Conservation (phyloP, 2,329 filamentous ascomycete species). For the Didymella pomorum region DNA sequence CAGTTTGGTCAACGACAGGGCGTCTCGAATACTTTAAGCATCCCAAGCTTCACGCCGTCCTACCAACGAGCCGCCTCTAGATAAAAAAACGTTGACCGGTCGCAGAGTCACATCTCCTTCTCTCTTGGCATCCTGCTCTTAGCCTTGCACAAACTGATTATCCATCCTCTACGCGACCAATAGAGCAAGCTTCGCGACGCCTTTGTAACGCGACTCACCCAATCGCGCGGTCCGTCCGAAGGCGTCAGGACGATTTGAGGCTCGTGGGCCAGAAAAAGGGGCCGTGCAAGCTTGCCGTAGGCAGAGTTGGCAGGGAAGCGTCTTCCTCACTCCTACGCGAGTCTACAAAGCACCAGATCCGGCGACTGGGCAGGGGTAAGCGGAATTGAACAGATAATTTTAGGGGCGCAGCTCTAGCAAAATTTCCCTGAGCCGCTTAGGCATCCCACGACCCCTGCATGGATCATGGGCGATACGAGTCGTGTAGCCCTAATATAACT, state of each 20-base stretch:
- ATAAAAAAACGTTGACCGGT: slow-evolving; percentile 35
- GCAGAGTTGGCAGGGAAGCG: slow-evolving; percentile 11
- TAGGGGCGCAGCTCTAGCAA: slow-evolving; percentile 3
- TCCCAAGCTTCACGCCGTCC: slow-evolving; percentile 21
- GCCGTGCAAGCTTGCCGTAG: slow-evolving; percentile 1
- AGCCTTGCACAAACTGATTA: slow-evolving; percentile 29
- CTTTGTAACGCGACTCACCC: slow-evolving; percentile 10
- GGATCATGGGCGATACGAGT: slow-evolving; percentile 10
- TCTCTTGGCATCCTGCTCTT: slow-evolving; percentile 26
- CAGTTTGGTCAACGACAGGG: slow-evolving; percentile 24
- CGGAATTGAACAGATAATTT: slow-evolving; percentile 19
- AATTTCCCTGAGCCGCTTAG: slow-evolving; percentile 20
- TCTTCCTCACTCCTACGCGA: slow-evolving; percentile 7
- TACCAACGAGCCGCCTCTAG: slow-evolving; percentile 15
- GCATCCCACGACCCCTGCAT: slow-evolving; percentile 14
- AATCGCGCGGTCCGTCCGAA: slow-evolving; percentile 7
- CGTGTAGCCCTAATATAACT: slow-evolving; percentile 19
- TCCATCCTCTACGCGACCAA: slow-evolving; percentile 13
- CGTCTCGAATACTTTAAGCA: slow-evolving; percentile 33
- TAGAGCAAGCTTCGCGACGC: slow-evolving; percentile 16
- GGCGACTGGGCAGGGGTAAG: slow-evolving; percentile 12
- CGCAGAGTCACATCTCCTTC: slow-evolving; percentile 30
- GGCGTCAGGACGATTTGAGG: not conserved
- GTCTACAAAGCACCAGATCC: slow-evolving; percentile 11
- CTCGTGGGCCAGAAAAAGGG: slow-evolving; percentile 4